Percentiles rank a stretch among this genome's conserved stretches.
Conservation (phyloP, 1,284 basidiomycete genomes). For the Trichosporon inkin region DNA sequence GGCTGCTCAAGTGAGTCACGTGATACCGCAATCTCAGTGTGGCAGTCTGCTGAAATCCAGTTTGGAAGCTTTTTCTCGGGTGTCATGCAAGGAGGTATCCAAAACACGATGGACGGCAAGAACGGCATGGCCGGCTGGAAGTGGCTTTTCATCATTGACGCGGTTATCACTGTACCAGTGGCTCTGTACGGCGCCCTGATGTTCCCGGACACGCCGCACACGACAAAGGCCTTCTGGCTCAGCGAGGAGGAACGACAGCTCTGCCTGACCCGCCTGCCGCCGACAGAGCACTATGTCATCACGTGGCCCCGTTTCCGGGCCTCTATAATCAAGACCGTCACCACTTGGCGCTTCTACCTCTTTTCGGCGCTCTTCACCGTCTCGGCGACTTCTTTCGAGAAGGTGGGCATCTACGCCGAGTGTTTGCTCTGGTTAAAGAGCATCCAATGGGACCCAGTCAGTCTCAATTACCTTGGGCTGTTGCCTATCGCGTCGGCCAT, state of each 20-base stretch:
- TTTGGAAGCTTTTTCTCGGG: conserved; percentile 42
- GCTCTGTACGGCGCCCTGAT: conserved; percentile 42
- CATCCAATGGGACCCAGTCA: conserved; percentile 11
- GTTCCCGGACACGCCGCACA: conserved; percentile 44
- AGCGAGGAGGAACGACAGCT: conserved; percentile 36
- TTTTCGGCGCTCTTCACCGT: conserved; percentile 40
- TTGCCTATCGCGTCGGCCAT: conserved; percentile 38
- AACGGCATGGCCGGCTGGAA: conserved; percentile 35
- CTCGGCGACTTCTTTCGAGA: conserved; percentile 32
- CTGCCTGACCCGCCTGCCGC: conserved; percentile 30
- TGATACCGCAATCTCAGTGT: too few species aligned
- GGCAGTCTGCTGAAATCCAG: conserved; percentile 14
- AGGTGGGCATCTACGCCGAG: conserved; percentile 38
- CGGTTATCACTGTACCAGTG: conserved; percentile 39
- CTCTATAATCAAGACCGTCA: conserved; percentile 24
- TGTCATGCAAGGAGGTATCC: conserved; percentile 44
- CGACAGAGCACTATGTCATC: conserved; percentile 28
- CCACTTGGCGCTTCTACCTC: conserved; percentile 36
- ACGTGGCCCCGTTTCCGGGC: conserved; percentile 27
- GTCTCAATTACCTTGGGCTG: conserved; percentile 35
- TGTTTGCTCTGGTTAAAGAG: conserved; percentile 38
- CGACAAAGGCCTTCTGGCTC: conserved; percentile 40
- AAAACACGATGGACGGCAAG: conserved; percentile 31
- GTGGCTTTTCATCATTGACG: conserved; percentile 43
- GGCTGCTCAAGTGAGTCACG: conserved; percentile 19